These are phyloP conservation scores for Yarrowia sp. DNA, from an alignment of 805 yeast genomes.

Conservation along the genomic window DNA sequence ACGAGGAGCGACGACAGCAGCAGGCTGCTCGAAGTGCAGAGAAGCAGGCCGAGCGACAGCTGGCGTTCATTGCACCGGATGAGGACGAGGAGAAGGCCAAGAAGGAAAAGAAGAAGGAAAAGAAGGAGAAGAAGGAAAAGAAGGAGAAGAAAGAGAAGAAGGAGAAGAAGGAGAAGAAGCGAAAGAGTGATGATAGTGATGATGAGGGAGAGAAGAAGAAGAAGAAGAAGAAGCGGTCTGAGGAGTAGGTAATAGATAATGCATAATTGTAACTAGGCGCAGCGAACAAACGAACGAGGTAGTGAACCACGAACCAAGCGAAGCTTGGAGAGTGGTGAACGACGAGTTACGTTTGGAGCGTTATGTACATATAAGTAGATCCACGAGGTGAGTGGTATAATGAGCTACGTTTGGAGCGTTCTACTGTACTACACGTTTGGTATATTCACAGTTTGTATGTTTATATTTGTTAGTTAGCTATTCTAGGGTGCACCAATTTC, in stretches of 20 bases:
- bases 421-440: too few species aligned
- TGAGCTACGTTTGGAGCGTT: too few species aligned
- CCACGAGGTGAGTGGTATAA: too few species aligned
- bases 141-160: slow-evolving; percentile 29
- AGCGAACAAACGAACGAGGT: background rate
- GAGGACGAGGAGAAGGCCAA: slow-evolving; percentile 56
- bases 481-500: slow-evolving; percentile 65
- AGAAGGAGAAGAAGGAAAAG: slow-evolving; percentile 35
- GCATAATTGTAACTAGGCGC: background rate
- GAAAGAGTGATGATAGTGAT: slow-evolving; percentile 33
- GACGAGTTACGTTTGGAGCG: too few species aligned
- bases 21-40: slow-evolving; percentile 67
- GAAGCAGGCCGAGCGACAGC: slow-evolving; percentile 66
- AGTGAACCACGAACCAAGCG: too few species aligned
- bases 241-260: slow-evolving; percentile 15
- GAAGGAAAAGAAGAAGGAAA: slow-evolving; percentile 39
- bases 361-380: too few species aligned
- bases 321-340: too few species aligned
- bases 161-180: slow-evolving; percentile 37
- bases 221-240: slow-evolving; percentile 24
- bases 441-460: too few species aligned
- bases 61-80: slow-evolving; percentile 83
- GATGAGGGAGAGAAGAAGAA: slow-evolving; percentile 22
- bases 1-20: slow-evolving; percentile 73
- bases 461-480: too few species aligned